Evolutionary conservation across 768 basidiomycete species (phyloP).

Genomic region (Chalciporus sphaerocephalus): DNA sequence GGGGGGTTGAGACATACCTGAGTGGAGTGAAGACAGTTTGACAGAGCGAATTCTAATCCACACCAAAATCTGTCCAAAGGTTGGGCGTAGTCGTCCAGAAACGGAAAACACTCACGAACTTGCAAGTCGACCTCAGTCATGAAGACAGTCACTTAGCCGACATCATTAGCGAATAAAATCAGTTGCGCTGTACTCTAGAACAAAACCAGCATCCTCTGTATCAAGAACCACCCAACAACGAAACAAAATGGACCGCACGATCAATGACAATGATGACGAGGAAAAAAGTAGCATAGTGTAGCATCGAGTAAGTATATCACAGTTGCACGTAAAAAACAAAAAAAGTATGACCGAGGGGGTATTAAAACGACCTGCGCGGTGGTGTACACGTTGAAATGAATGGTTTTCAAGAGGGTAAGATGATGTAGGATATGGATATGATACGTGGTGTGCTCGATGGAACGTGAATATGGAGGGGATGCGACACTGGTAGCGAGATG

Average conservation of each 20-base stretch:
- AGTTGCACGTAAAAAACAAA: conserved; percentile 10
- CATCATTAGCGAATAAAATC: not conserved
- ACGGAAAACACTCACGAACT: conserved; percentile 2
- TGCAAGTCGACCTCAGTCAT: not conserved
- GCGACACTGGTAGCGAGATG: not conserved
- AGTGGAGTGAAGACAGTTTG: conserved; percentile 30
- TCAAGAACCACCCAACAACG: not conserved
- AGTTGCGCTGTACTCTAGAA: no score
- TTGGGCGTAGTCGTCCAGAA: conserved; percentile 10
- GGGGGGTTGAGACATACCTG: conserved; percentile 15
- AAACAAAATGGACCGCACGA: conserved; percentile 4
- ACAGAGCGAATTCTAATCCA: conserved; percentile 6
- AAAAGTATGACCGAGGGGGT: conserved; percentile 15
- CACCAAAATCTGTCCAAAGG: not conserved
- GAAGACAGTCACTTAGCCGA: not conserved
- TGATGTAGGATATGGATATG: not conserved
- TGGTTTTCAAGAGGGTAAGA: not conserved
- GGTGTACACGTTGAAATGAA: conserved; percentile 6
- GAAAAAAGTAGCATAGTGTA: conserved; percentile 5
- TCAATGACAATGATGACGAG: conserved; percentile 4
- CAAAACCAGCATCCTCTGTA: no score
- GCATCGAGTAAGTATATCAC: conserved; percentile 10
- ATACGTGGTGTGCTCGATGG: not conserved
- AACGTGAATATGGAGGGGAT: not conserved
- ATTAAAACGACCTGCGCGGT: conserved; percentile 29